Evolutionary conservation across 495 filamentous ascomycete species (phyloP).

Genomic region (Tuber aestivum): DNA sequence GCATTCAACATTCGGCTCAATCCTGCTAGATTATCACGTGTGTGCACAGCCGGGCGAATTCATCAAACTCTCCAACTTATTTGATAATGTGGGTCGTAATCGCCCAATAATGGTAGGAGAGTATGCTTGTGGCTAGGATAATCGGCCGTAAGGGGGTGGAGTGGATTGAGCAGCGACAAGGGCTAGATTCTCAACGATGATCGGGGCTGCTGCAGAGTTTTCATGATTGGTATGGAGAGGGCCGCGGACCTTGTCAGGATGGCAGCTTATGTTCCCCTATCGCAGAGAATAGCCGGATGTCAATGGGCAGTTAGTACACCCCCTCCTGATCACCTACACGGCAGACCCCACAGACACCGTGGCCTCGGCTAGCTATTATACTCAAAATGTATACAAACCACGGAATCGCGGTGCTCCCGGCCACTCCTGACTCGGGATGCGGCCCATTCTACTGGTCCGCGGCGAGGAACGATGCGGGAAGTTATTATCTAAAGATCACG

Average conservation of each 20-base stretch:
- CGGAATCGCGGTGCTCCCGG: too few species aligned
- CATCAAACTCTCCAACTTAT: slow-evolving; percentile 33
- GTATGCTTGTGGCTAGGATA: slow-evolving; percentile 19
- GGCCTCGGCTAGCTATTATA: slow-evolving; percentile 48
- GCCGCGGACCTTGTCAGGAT: slow-evolving; percentile 42
- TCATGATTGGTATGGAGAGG: slow-evolving; percentile 34
- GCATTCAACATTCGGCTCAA: slow-evolving; percentile 47
- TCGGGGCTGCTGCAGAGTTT: slow-evolving; percentile 7
- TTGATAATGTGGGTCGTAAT: slow-evolving; percentile 42
- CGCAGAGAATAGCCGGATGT: slow-evolving; percentile 50
- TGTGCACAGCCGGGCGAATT: slow-evolving; percentile 21
- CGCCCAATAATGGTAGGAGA: slow-evolving; percentile 18
- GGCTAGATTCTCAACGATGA: slow-evolving; percentile 11
- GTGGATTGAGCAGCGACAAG: slow-evolving; percentile 5
- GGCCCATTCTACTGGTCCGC: slow-evolving; percentile 25
- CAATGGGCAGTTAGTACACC: slow-evolving; percentile 44
- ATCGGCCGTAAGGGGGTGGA: slow-evolving; percentile 15
- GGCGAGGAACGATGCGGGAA: slow-evolving; percentile 41
- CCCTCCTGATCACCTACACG: slow-evolving; percentile 44
- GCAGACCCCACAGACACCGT: slow-evolving; percentile 46
- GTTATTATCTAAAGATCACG: slow-evolving; percentile 50
- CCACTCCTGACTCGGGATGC: too few species aligned
- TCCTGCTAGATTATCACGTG: slow-evolving; percentile 43
- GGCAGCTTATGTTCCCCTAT: slow-evolving; percentile 46
- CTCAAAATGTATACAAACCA: slow-evolving; percentile 40